phyloP scores from a whole-genome alignment of 371 early-diverging fungal genomes.

The Rhizomucor pusillus region DNA sequence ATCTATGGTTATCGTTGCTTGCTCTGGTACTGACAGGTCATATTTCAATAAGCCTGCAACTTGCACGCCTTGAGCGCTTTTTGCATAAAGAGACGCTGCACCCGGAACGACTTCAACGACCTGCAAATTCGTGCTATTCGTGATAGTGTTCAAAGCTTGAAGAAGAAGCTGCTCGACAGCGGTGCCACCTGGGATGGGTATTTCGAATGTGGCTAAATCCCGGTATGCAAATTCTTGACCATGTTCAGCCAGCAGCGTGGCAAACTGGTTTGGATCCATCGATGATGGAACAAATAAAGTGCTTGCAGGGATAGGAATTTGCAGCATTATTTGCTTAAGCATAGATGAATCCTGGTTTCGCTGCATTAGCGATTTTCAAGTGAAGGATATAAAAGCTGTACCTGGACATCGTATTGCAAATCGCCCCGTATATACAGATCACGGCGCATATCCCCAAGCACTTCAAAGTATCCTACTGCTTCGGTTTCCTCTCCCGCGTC shows the following conservation, averaged over 20 bases:
- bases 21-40: conserved; percentile 21
- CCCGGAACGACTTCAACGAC: conserved; percentile 71
- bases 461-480: conserved; percentile 26
- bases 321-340: conserved; percentile 23
- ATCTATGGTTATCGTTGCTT: conserved; percentile 56
- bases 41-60: conserved; percentile 74
- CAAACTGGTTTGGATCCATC: conserved; percentile 57
- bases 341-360: conserved; percentile 23
- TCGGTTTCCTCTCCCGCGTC: conserved; percentile 29
- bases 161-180: conserved; percentile 39
- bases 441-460: conserved; percentile 31
- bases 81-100: conserved; percentile 73
- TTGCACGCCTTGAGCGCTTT: conserved; percentile 60
- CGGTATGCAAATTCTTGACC: conserved; percentile 52
- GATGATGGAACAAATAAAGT: conserved; percentile 41
- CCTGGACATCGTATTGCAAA: conserved; percentile 39
- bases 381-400: conserved; percentile 15
- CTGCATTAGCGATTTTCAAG: too few species aligned
- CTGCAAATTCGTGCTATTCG: conserved; percentile 46
- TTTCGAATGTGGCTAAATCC: conserved; percentile 20
- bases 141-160: conserved; percentile 48
- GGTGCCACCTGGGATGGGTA: conserved; percentile 17
- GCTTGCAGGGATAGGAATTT: conserved; percentile 46
- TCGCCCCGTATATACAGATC: conserved; percentile 34
- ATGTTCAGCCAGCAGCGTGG: conserved; percentile 49